Base-by-base conservation (phyloP, 345 rosid genomes). In the Linum usitatissimum region DNA sequence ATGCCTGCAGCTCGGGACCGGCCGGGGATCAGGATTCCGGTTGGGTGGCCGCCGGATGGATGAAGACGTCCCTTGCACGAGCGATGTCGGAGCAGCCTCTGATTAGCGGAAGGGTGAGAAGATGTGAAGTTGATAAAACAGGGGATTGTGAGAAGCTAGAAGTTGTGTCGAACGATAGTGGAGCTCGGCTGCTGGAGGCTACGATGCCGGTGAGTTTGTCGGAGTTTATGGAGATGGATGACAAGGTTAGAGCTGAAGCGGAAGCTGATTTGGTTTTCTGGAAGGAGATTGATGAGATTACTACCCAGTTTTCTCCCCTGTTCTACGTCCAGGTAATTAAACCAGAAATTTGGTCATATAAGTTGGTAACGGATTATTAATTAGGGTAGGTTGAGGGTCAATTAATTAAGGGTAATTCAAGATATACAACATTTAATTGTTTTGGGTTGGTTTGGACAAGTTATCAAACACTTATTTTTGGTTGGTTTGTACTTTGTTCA, bases 131-230 rank as follows among this genome's bases (percentile, higher is more conserved):
- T 12, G 76, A 70, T 0, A 5, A 60, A 45, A 45, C 51, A 15
- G 51, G 51, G 51, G 51, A 45, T 15, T 7, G 5, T 15, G 79
- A 80, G n/a, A 79, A 76, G 20, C 66, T 88, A 17, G 95, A 86
- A 79, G 64, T 91, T 42, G 85, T 88, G 61, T 66, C 96, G 4
- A 91, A 86, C 28, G 96, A 88, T 56, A 60, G 87, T 18, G 98
- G 98, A 0, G 76, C 49, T 36, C 77, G 98, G 63, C 76, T 91
- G 59, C 18, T 85, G 18, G 94, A 88, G 77, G 85, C 86, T 2
- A 81, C 23, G 67, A 71, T 80, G 31, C 61, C 64, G 34, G 63
- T 71, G 62, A 68, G 73, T 34, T 58, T 91, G 71, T 45, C 73
- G 21, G 84, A 83, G 59, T 88, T 86, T 77, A 68, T 86, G 23